Conservation (phyloP, 2,329 filamentous ascomycete genomes). For the Pseudogymnoascus sp. region DNA sequence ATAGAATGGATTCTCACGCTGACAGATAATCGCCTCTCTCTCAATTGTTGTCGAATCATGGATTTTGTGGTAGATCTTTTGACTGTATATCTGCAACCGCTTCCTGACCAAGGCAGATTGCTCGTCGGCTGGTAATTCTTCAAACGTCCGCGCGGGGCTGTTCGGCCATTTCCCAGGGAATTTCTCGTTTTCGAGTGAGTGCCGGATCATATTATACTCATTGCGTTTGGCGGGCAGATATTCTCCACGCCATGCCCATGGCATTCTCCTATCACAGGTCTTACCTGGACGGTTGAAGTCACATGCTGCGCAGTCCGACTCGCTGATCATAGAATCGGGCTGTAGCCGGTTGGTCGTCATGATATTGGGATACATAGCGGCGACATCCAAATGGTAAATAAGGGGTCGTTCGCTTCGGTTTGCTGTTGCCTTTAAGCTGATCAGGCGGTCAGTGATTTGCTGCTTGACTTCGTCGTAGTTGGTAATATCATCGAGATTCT, state of each 20-base stretch:
- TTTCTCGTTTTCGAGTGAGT: constrained; percentile 81
- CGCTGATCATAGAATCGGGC: constrained; percentile 97
- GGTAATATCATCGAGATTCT: constrained; percentile 66
- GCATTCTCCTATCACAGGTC: constrained; percentile 87
- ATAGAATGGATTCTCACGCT: constrained; percentile 96
- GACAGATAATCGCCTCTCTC: constrained; percentile 94
- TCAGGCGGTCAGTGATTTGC: constrained; percentile 66
- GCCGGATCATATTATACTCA: constrained; percentile 98
- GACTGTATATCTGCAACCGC: constrained; percentile 82
- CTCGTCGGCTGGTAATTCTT: constrained; percentile 73
- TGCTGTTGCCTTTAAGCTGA: constrained; percentile 69
- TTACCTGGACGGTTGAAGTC: constrained; percentile 98
- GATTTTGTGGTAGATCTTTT: constrained; percentile 99
- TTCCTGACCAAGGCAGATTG: constrained; percentile 76
- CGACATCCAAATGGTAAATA: constrained; percentile 97
- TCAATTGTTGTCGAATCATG: constrained; percentile 89
- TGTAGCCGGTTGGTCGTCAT: constrained; percentile 99
- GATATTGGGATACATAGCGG: constrained; percentile 99
- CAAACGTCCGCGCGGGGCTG: constrained; percentile 63
- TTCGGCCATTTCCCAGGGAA: constrained; percentile 76
- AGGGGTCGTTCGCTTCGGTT: constrained; percentile 77
- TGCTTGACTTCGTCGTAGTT: constrained; percentile 80
- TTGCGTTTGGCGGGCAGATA: constrained; percentile 92
- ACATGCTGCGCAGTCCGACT: constrained; percentile 92
- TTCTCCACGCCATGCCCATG: constrained; percentile 97